Percentiles rank a stretch among this genome's conserved stretches.
Conservation (phyloP, 441 rosid genomes). For the Gossypium schwendimanii region DNA sequence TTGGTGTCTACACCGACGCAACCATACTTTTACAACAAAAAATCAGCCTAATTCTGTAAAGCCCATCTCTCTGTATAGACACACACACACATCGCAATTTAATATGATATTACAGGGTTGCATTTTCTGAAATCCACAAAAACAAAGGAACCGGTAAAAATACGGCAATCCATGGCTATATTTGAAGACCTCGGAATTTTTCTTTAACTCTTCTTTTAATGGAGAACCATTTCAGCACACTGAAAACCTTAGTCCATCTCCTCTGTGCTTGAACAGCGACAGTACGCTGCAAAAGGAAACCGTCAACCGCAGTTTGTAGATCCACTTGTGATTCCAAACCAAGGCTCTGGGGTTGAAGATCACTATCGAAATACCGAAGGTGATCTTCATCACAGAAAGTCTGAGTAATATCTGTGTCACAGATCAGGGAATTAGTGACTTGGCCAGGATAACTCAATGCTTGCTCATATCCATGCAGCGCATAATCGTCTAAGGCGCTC, state of each 20-base stretch:
- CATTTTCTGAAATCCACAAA: conserved; percentile 2
- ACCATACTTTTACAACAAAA: too few relatives aligned
- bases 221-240: conserved; percentile 72
- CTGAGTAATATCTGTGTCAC: conserved; percentile 52
- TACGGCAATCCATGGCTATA: conserved; percentile 12
- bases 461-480: conserved; percentile 47
- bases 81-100: too few relatives aligned
- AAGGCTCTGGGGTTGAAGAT: conserved; percentile 35
- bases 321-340: conserved; percentile 50
- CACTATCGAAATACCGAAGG: conserved; percentile 44
- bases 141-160: not conserved
- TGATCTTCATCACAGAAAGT: conserved; percentile 66
- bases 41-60: too few relatives aligned
- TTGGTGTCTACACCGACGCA: too few relatives aligned
- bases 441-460: conserved; percentile 42
- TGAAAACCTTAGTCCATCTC: conserved; percentile 81
- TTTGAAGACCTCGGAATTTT: conserved; percentile 25
- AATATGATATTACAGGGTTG: not conserved
- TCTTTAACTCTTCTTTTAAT: conserved; percentile 49
- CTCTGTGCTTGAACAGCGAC: conserved; percentile 48
- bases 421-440: conserved; percentile 36
- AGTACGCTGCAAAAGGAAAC: conserved; percentile 39
- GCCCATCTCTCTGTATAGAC: too few relatives aligned
- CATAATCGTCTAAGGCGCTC: conserved; percentile 51
- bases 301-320: conserved; percentile 47